A percentile compares a stretch with the other conserved stretches of the same genome.
Evolutionary conservation across 208 protist species (phyloP).

Genomic region (Trichomonas gallinae): DNA sequence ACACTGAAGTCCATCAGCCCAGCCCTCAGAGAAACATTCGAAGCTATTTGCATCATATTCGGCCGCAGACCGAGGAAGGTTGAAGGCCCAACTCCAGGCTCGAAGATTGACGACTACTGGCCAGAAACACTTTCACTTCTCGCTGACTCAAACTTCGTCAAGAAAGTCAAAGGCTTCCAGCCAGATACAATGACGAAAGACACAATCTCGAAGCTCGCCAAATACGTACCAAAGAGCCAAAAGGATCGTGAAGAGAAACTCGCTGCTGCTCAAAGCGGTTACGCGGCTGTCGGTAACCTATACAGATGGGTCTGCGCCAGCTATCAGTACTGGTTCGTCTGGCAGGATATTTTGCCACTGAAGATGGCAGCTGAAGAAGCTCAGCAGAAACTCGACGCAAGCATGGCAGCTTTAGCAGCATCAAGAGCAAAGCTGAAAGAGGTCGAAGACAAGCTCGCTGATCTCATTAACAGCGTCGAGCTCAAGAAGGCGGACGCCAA

Average conservation of each 20-base stretch:
- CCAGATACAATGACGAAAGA: conserved; percentile 80
- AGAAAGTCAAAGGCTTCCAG: conserved; percentile 78
- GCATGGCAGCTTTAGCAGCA: conserved; percentile 24
- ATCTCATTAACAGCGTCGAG: conserved; percentile 72
- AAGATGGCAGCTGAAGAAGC: conserved; percentile 71
- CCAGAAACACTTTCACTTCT: conserved; percentile 40
- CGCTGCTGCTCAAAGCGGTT: background rate
- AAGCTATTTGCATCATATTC: conserved; percentile 25
- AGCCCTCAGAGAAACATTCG: background rate
- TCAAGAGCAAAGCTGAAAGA: conserved; percentile 52
- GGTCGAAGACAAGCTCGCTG: conserved; percentile 74
- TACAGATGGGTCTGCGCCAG: conserved; percentile 48
- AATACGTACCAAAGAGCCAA: conserved; percentile 67
- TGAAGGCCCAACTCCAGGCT: background rate
- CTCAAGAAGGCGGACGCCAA: conserved; percentile 68
- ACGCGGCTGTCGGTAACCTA: conserved; percentile 44
- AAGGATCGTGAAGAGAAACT: background rate
- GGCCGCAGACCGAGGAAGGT: background rate
- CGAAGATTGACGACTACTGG: background rate
- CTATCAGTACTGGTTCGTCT: conserved; percentile 64
- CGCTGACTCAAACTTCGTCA: conserved; percentile 80
- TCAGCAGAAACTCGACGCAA: conserved; percentile 52
- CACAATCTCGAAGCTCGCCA: conserved; percentile 76
- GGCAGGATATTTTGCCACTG: conserved; percentile 84
- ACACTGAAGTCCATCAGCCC: background rate